Evolutionary conservation across 768 basidiomycete genomes (phyloP).

Genomic region (Boletus tylopilopsis): DNA sequence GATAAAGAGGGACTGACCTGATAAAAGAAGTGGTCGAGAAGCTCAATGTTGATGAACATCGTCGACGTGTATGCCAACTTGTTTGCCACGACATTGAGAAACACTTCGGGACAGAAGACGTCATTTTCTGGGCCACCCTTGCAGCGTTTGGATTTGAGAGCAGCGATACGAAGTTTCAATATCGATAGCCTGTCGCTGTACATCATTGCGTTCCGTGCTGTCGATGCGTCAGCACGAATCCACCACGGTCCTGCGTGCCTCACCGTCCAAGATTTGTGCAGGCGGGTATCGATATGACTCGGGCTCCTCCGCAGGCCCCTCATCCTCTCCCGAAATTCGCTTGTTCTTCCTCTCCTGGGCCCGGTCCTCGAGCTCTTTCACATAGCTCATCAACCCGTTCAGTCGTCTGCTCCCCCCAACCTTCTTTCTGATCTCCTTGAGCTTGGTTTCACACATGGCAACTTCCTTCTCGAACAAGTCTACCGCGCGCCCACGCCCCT

Average conservation of each 20-base stretch:
- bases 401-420: slow-evolving; percentile 86
- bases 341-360: slow-evolving; percentile 60
- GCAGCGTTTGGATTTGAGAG: slow-evolving; percentile 88
- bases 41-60: slow-evolving; percentile 98
- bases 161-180: slow-evolving; percentile 80
- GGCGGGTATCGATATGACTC: slow-evolving; percentile 91
- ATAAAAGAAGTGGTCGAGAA: slow-evolving; percentile 98
- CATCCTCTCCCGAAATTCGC: slow-evolving; percentile 40
- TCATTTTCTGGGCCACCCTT: slow-evolving; percentile 83
- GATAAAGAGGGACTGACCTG: slow-evolving; percentile 53
- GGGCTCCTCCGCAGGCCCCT: slow-evolving; percentile 37
- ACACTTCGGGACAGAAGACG: slow-evolving; percentile 92
- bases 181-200: slow-evolving; percentile 78
- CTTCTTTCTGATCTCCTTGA: slow-evolving; percentile 81
- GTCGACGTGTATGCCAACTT: slow-evolving; percentile 94
- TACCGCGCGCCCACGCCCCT: slow-evolving; percentile 70
- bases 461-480: slow-evolving; percentile 84
- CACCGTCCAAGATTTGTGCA: slow-evolving; percentile 89
- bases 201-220: slow-evolving; percentile 90
- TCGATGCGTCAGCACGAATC: slow-evolving; percentile 4
- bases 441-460: slow-evolving; percentile 76
- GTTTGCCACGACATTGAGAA: slow-evolving; percentile 94
- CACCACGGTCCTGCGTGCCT: slow-evolving; percentile 21
- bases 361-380: slow-evolving; percentile 75
- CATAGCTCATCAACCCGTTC: slow-evolving; percentile 72